A percentile compares a stretch with the other conserved stretches of the same genome.
phyloP scores from a whole-genome alignment of 106 monocot species.

The Platanthera guangdongensis region DNA sequence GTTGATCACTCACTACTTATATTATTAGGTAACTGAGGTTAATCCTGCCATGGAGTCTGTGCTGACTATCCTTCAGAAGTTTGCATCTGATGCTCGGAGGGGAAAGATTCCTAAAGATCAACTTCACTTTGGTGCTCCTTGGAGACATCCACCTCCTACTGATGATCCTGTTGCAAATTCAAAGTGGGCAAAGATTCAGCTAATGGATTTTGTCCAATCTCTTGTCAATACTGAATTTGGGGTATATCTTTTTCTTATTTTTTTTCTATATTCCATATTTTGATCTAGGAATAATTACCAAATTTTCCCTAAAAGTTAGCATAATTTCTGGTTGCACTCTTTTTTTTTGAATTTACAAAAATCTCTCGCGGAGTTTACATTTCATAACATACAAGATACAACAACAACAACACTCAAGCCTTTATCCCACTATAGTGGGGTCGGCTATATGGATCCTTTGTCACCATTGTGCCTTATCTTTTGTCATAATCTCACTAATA shows the following conservation, averaged over 20 bases:
- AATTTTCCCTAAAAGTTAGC: too few relatives aligned
- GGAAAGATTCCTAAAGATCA: constrained; percentile 58
- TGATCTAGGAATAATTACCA: neutral
- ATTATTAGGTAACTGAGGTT: constrained; percentile 65
- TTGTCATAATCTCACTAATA: too few relatives aligned
- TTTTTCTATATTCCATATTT: neutral
- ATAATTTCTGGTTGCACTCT: too few relatives aligned
- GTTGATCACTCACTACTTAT: neutral
- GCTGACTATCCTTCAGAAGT: constrained; percentile 55
- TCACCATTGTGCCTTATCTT: too few relatives aligned
- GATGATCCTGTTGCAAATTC: constrained; percentile 33
- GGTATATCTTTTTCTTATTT: constrained; percentile 29
- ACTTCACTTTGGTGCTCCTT: constrained; percentile 79
- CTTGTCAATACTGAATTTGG: constrained; percentile 83
- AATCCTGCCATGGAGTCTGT: constrained; percentile 91
- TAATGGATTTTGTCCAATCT: constrained; percentile 92
- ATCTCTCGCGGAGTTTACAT: too few relatives aligned
- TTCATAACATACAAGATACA: too few relatives aligned
- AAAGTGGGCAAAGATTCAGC: constrained; percentile 85
- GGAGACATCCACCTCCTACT: constrained; percentile 77
- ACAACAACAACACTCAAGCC: too few relatives aligned
- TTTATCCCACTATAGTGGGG: too few relatives aligned
- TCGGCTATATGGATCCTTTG: too few relatives aligned
- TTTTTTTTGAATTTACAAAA: too few relatives aligned
- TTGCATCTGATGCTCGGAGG: constrained; percentile 60